phyloP scores from a whole-genome alignment of 306 rosid genomes.

The Prinsepia uniflora region DNA sequence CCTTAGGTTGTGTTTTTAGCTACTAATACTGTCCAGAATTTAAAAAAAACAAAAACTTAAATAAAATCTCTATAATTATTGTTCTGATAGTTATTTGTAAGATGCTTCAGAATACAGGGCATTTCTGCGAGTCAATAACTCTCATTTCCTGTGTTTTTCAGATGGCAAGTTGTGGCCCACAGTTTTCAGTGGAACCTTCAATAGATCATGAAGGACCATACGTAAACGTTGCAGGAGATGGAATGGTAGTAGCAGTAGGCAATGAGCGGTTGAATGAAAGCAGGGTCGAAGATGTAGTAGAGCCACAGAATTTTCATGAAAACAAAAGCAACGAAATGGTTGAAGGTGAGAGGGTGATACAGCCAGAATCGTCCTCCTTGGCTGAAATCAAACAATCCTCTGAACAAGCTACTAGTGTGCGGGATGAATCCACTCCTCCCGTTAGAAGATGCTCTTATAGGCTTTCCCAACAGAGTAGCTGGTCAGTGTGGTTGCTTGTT shows the following conservation, averaged over 20 bases:
- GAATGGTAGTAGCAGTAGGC: conserved; percentile 77
- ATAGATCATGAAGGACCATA: conserved; percentile 92
- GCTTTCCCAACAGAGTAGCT: conserved; percentile 48
- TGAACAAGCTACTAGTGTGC: conserved; percentile 8
- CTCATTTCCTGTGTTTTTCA: conserved; percentile 28
- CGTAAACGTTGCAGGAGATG: conserved; percentile 61
- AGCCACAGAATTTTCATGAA: conserved; percentile 17
- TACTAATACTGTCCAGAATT: background rate
- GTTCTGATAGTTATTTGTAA: background rate
- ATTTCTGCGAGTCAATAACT: conserved; percentile 26
- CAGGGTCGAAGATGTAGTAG: conserved; percentile 36
- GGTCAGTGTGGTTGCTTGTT: conserved; percentile 70
- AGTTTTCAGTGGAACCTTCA: conserved; percentile 34
- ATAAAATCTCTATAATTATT: background rate
- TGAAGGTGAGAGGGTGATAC: conserved; percentile 26
- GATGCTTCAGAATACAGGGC: conserved; percentile 3
- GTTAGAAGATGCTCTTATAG: conserved; percentile 48
- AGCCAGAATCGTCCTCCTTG: conserved; percentile 26
- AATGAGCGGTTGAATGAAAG: conserved; percentile 38
- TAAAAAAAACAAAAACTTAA: no score
- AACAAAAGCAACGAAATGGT: conserved; percentile 24
- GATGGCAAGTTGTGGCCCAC: conserved; percentile 42
- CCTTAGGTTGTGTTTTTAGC: background rate
- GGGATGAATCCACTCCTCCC: conserved; percentile 33
- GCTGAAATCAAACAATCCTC: conserved; percentile 20